Conservation (phyloP, 2,329 filamentous ascomycete species). For the Pseudopithomyces maydicus region DNA sequence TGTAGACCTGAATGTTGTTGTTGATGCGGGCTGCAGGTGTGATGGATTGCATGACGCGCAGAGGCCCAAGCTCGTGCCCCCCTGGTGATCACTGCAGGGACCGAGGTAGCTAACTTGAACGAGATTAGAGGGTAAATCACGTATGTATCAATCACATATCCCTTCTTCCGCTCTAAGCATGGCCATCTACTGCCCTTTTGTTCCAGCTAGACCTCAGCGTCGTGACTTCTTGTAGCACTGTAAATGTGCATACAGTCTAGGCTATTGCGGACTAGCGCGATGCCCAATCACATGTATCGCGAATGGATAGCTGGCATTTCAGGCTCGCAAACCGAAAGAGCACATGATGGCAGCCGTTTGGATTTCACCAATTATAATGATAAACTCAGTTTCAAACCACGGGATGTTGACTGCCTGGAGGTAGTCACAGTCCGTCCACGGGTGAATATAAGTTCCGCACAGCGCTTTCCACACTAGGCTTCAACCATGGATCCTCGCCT, state of each 20-base stretch:
- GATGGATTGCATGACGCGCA: slow-evolving; percentile 1
- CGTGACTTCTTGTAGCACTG: too few relatives aligned
- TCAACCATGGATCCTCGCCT: too few relatives aligned
- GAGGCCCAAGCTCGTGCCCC: not conserved
- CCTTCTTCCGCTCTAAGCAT: not conserved
- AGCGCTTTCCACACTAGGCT: not conserved
- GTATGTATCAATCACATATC: not conserved
- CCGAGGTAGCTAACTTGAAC: not conserved
- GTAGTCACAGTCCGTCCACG: not conserved
- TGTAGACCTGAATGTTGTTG: not conserved
- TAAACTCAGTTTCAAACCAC: not conserved
- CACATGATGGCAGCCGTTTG: not conserved
- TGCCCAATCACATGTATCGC: too few relatives aligned
- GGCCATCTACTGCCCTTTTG: too few relatives aligned
- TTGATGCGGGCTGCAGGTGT: not conserved
- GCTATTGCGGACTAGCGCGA: too few relatives aligned
- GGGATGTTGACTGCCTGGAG: not conserved
- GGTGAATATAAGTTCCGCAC: not conserved
- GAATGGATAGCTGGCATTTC: too few relatives aligned
- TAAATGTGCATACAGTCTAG: too few relatives aligned
- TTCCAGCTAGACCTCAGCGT: too few relatives aligned
- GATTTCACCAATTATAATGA: not conserved
- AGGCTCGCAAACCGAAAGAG: slow-evolving; percentile 4
- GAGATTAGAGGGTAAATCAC: too few relatives aligned
- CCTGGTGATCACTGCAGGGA: slow-evolving; percentile 9